Percentiles rank a stretch among this genome's conserved stretches.
Evolutionary conservation across 352 stramenopile species (phyloP).

Genomic region (Phytophthora crassamura): DNA sequence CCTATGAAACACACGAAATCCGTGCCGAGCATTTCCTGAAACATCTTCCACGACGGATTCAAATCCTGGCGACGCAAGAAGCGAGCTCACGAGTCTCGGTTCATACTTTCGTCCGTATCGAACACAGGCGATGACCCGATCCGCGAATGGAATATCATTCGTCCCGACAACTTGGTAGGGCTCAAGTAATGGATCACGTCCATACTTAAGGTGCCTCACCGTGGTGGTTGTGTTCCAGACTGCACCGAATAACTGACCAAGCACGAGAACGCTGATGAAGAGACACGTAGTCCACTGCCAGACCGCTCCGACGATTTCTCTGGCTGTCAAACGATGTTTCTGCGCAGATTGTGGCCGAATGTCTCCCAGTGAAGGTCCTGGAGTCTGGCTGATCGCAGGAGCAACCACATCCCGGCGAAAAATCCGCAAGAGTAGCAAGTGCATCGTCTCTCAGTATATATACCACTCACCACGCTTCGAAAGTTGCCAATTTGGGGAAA

Average conservation of each 20-base stretch:
- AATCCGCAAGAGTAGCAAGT: too few relatives aligned
- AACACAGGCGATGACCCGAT: constrained; percentile 49
- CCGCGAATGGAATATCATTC: constrained; percentile 59
- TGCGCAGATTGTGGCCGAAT: too few relatives aligned
- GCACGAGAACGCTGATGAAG: constrained; percentile 35
- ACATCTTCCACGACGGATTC: constrained; percentile 23
- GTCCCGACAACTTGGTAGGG: constrained; percentile 30
- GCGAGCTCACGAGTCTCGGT: constrained; percentile 27
- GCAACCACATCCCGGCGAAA: too few relatives aligned
- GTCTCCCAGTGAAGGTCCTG: too few relatives aligned
- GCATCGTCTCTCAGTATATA: too few relatives aligned
- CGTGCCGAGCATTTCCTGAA: constrained; percentile 20
- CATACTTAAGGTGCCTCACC: constrained; percentile 5
- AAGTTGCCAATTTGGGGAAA: too few relatives aligned
- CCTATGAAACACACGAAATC: constrained; percentile 37
- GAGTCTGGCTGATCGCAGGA: too few relatives aligned
- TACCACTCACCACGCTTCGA: too few relatives aligned
- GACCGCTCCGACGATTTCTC: not conserved
- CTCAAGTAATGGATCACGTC: constrained; percentile 7
- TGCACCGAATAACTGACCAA: constrained; percentile 40
- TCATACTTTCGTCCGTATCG: constrained; percentile 31
- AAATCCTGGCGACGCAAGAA: constrained; percentile 35
- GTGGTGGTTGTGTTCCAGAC: constrained; percentile 25
- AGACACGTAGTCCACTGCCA: constrained; percentile 44
- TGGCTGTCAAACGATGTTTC: too few relatives aligned